Evolutionary conservation across 2,329 filamentous ascomycete genomes (phyloP), one percentile per base, ranked within the genome.

Genomic region (Aspergillus fructus): DNA sequence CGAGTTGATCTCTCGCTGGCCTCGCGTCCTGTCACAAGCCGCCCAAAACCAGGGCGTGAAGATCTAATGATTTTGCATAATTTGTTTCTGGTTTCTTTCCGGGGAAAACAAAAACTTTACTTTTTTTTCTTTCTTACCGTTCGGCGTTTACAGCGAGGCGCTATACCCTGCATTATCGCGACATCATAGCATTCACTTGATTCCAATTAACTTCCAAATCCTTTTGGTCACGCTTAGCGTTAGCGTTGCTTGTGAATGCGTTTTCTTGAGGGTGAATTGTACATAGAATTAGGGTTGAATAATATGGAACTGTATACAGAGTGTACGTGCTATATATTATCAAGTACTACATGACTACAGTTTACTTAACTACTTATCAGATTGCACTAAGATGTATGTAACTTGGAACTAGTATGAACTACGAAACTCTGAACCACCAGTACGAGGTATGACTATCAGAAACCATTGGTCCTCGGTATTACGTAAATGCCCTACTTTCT

Each of bases 1-100:
- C 15, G 75, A 77, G 51, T 59, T 72, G 13, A 71, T 77, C 37
- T 76, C 74, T 15, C 74, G 75, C 19, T 77, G 74, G 73, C 75
- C 75, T 9, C 71, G 74, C 15, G 68, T 75, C 27, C 41, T 74
- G 55, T 68, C 71, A 56, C 69, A 71, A 47, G 69, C 68, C 8
- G 71, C 71, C 21, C 66, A 63, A 13, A 65, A 63, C 3, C 51
- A 63, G 9, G 67, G 67, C 12, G 17, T 37, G 8, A 54, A 24
- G 37, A 49, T 55, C 15, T 62, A 60, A 6, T 21, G 30, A 46
- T 41, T 40, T 40, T 51, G 45, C 34, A 59, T 42, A 37, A 24
- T 50, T 24, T 54, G 48, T 54, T 40, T 49, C 21, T 53, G 23
- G 30, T 40, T 49, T 2, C 17, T 39, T 17, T 3, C 13, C 27